Base-by-base conservation (phyloP, 2,329 filamentous ascomycete species). In the Botryotinia convoluta region DNA sequence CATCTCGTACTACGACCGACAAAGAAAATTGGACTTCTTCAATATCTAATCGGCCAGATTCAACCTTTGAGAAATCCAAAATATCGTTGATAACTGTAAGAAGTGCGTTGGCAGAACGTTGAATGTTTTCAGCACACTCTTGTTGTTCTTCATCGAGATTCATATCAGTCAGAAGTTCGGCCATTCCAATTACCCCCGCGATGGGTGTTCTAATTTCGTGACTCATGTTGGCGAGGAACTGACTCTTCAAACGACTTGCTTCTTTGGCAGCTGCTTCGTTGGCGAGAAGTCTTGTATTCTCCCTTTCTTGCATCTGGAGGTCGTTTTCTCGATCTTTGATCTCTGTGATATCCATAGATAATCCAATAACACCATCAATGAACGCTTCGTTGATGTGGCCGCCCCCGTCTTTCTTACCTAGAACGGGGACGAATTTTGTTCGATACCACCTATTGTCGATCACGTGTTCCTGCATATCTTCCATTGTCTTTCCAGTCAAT, bases 41-140 rank as follows among this genome's bases (percentile, higher is more conserved):
- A 59, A 95, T 91, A 75, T 94, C 92, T 32, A 95, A 83, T 12
- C 91, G 86, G 4, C 93, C 92, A 14, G 91, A 93, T 80, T 95
- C 93, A 2, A 94, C 91, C 81, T 97, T 97, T 6, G 93, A 96
- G 80, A 97, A 95, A 82, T 97, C 94, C 2, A 97, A 84, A 72
- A 97, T 97, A 78, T 97, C 94, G 79, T 97, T 97, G 82, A 97
- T 97, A 59, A 97, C 92, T 0, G 93, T 95, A 32, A 97, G 85
- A 4, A 97, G 84, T 2, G 92, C 93, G 76, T 95, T 94, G 0
- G 92, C 93, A 9, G 92, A 95, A 69, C 91, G 87, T 78, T 93
- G 90, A 10, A 95, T 93, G 75, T 93, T 94, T 76, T 93, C 91
- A 4, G 92, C 90, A 75, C 90, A 93, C 73, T 94, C 92, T 73